These are phyloP conservation scores for Phyllosticta ampelicida DNA, from an alignment of 2,329 filamentous ascomycete genomes.

Conservation along the genomic window DNA sequence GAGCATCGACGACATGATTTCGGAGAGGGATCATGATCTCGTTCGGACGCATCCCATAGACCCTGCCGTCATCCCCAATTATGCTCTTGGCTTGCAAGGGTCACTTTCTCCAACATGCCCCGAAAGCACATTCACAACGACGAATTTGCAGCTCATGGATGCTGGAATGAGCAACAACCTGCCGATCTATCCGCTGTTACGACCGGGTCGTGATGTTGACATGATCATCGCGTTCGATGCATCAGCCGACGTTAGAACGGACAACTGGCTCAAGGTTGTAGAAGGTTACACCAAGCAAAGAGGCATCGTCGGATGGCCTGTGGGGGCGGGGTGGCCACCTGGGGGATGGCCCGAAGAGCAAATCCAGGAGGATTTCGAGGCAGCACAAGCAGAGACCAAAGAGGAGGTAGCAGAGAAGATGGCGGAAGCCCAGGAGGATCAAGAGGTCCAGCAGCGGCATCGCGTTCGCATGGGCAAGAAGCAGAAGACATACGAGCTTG, in stretches of 20 bases:
- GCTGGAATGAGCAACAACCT: conserved; percentile 98
- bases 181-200: conserved; percentile 85
- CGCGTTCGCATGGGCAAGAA: neutral
- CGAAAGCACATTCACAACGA: conserved; percentile 56
- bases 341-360: conserved; percentile 46
- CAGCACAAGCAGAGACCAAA: conserved; percentile 51
- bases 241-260: conserved; percentile 81
- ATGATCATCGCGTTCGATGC: conserved; percentile 89
- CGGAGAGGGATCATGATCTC: conserved; percentile 71
- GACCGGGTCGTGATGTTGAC: conserved; percentile 80
- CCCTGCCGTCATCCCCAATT: conserved; percentile 85
- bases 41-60: conserved; percentile 92
- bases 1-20: conserved; percentile 70
- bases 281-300: conserved; percentile 89
- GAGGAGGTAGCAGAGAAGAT: conserved; percentile 55
- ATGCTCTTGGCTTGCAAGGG: conserved; percentile 67
- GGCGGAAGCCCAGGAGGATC: conserved; percentile 39
- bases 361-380: conserved; percentile 53
- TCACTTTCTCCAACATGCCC: conserved; percentile 68
- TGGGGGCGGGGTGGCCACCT: conserved; percentile 89
- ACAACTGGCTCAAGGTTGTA: conserved; percentile 92
- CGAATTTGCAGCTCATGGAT: conserved; percentile 68
- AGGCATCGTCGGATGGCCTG: conserved; percentile 85
- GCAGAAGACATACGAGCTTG: conserved; percentile 43
- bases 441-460: conserved; percentile 21